Evolutionary conservation across 805 yeast genomes (phyloP).

Genomic region (Scheffersomyces amazonensis): DNA sequence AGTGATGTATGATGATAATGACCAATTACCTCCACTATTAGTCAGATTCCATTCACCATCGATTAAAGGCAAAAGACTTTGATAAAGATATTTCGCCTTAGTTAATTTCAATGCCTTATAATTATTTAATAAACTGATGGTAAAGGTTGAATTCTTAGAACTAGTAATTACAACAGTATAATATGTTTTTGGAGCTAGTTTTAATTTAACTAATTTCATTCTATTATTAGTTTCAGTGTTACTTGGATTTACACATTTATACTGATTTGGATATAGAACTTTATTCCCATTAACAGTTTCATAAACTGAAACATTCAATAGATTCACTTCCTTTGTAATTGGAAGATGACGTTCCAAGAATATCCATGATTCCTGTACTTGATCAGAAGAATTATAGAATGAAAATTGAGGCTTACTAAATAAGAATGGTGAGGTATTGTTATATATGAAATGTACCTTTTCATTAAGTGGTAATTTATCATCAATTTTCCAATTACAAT

Average conservation of each 20-base stretch:
- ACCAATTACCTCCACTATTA: constrained; percentile 56
- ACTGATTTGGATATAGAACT: constrained; percentile 24
- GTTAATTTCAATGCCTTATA: constrained; percentile 15
- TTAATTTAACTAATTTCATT: constrained; percentile 30
- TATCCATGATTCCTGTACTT: constrained; percentile 38
- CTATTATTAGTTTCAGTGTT: constrained; percentile 33
- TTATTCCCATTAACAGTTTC: constrained; percentile 28
- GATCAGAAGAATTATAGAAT: constrained; percentile 27
- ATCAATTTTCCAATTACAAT: constrained; percentile 61
- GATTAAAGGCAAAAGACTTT: constrained; percentile 14
- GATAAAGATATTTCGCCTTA: constrained; percentile 28
- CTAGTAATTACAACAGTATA: constrained; percentile 26
- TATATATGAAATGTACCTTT: constrained; percentile 21
- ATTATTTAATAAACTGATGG: constrained; percentile 26
- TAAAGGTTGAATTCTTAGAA: constrained; percentile 21
- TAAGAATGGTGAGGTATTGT: constrained; percentile 6
- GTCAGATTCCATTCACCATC: constrained; percentile 45
- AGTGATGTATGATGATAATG: constrained; percentile 38
- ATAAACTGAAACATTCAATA: constrained; percentile 12
- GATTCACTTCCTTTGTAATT: constrained; percentile 3
- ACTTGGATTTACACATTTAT: constrained; percentile 11
- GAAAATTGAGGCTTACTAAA: constrained; percentile 43
- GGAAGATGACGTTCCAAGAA: constrained; percentile 49
- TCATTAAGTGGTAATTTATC: constrained; percentile 20
- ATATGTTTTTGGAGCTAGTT: constrained; percentile 17